Evolutionary conservation across 495 filamentous ascomycete genomes (phyloP), one percentile per base, ranked within the genome.

Genomic region (Podospora bellae-mahoneyi): DNA sequence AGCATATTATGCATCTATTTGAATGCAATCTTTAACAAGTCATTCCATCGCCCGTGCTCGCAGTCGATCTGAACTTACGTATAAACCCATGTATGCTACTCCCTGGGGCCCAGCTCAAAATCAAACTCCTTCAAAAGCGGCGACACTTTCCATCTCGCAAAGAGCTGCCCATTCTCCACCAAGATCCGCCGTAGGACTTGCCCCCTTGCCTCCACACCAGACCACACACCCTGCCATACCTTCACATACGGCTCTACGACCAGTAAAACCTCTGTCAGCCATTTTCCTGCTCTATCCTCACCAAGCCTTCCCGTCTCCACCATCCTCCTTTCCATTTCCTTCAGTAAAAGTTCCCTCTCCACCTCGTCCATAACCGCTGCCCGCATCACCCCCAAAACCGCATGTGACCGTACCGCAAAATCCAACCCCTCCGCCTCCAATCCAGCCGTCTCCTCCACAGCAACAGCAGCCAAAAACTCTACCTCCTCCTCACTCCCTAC

Each of bases 171-270:
- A 62, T 62, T 62, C 32, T 62, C 60, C 18, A 19, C 60, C 60
- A 62, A 28, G 3, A 62, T 62, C 60, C 28, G 60, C 28, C 60
- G 60, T 23, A 62, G 28, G 13, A 62, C 60, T 27, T 62, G 23
- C 60, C 60, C 60, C 60, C 60, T 62, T 27, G 28, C 60, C 60
- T 62, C 60, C 60, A 30, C 27, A 39, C 32, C 60, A 62, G 60
- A 32, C 60, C 60, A 62, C 60, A 62, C 32, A 62, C 60, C 60
- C 32, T 62, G 30, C 60, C 60, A 62, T 27, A 62, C 32, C 60
- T 27, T 62, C 30, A 62, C 60, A 62, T 62, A 62, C 28, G 60
- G 60, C 60, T 62, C 60, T n/a, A 62, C 60, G n/a, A 62, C 60
- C 30, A 23, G 9, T 30, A 62, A 62, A 62, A 62, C 60, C 18